These are phyloP conservation scores for Cryphonectria carpinicola DNA, from an alignment of 2,329 filamentous ascomycete species.

Conservation along the genomic window DNA sequence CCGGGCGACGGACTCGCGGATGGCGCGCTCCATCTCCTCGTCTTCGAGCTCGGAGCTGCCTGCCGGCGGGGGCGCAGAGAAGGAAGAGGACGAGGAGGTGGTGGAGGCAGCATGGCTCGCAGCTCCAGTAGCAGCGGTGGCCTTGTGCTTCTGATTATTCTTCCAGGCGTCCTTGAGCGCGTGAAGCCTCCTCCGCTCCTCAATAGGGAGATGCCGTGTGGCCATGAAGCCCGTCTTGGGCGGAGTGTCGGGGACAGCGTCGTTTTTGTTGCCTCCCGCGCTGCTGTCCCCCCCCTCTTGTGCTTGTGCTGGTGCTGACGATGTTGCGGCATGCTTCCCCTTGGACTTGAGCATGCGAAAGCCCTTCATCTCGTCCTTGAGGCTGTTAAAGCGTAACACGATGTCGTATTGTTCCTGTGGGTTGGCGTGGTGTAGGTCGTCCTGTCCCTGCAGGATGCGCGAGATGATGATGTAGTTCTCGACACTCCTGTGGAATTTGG, in stretches of 20 bases:
- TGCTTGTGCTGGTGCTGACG: constrained; percentile 31
- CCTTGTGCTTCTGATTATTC: constrained; percentile 34
- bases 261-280: constrained; percentile 1
- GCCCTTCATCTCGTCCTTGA: constrained; percentile 62
- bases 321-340: constrained; percentile 43
- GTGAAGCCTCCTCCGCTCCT: constrained; percentile 56
- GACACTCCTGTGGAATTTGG: constrained; percentile 70
- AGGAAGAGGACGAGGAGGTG: constrained; percentile 19
- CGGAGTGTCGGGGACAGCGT: constrained; percentile 24
- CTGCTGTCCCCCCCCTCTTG: constrained; percentile 18
- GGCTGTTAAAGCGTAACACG: constrained; percentile 65
- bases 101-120: constrained; percentile 13
- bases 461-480: constrained; percentile 81
- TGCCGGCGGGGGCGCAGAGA: constrained; percentile 27
- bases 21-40: constrained; percentile 72
- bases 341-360: constrained; percentile 59
- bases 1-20: constrained; percentile 68
- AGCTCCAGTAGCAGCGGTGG: constrained; percentile 28
- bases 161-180: constrained; percentile 52
- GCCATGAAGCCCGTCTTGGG: constrained; percentile 53
- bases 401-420: constrained; percentile 66
- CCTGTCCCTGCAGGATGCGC: constrained; percentile 73
- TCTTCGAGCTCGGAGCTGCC: constrained; percentile 42
- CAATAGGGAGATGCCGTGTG: constrained; percentile 51
- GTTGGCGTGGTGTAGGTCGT: constrained; percentile 61